Evolutionary conservation across 352 stramenopile genomes (phyloP), one percentile per base, ranked within the genome.

Genomic region (Globisporangium acanthophoron): DNA sequence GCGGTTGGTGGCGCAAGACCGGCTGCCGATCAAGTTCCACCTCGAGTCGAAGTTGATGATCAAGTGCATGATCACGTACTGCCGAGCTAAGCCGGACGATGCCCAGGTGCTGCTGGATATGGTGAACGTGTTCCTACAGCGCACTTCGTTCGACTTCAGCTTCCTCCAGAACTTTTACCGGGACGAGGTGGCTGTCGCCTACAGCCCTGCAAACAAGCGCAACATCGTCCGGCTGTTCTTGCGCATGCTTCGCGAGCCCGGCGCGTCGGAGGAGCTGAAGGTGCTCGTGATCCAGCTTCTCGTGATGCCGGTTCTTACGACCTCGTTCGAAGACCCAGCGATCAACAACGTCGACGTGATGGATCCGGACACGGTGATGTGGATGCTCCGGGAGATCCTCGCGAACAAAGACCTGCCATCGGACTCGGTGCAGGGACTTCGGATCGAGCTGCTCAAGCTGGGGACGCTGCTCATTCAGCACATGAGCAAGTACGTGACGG

Each of bases 81-180:
- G 91, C 50, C 83, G 88, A 56, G 74, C 75, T 3, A 94, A 97
- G 66, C 86, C 87, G n/a, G 83, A 96, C 27, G 94, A 99, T 62
- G 88, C 97, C 3, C 94, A 98, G 70, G 80, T 99, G 43, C 73
- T 99, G 43, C 88, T 99, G 61, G 96, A 99, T 44, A 86, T 99
- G 71, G 76, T 98, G 7, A 83, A 81, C 1, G 91, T 98, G 16
- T 98, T 98, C 60, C 56, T 98, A 44, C 90, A 99, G 54, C 93
- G 85, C 35, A 93, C 85, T 35, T 87, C 87, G 9, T 86, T 97
- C 48, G 96, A 99, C 69, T 98, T 98, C 56, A 94, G 81, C 27
- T 98, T 98, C 53, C 67, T 99, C 6, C 78, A 97, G 52, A 58
- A 78, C 0, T 98, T 97, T 59, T 96, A 90, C 56, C 78, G 76